Base-by-base conservation (phyloP, 2,329 filamentous ascomycete species). In the Sporothrix euskadiensis region DNA sequence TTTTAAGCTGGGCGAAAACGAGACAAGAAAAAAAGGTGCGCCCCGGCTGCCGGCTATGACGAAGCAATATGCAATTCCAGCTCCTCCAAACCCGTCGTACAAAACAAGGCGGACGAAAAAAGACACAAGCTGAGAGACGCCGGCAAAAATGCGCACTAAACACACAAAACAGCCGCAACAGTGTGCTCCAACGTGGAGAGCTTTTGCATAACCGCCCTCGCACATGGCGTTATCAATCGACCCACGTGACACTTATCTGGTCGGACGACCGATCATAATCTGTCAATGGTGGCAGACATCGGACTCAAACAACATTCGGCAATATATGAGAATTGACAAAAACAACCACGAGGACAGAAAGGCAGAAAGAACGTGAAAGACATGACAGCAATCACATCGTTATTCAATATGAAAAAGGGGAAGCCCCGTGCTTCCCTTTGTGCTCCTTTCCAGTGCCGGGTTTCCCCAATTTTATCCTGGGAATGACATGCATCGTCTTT, bases 181-280 rank as follows among this genome's bases (percentile, higher is more conserved):
- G 12, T 5, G 12, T 9, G 10, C 39, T 41, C 41, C 54, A 30
- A 9, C 54, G 54, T 39, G 57, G 57, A 35, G 57, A 61, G 32
- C 32, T 61, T 26, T 66, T 30, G 41, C 61, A 66, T 22, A 66
- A 47, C 39, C 26, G 61, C 12, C 56, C 39, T 19, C 61, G 47
- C n/a, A 26, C 39, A 66, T 47, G 22, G 39, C 39, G 61, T 66
- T 66, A 47, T 66, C 61, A 66, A n/a, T 30, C 61, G n/a, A 44
- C 61, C 4, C 61, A 66, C 39, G 61, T 47, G 61, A 66, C 39
- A 19, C 39, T 47, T 12, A n/a, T 66, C 44, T 30, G 12, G 22
- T 47, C 22, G 39, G 61, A 66, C 22, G 39, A 47, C 30, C 10
- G 57, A 8, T 10, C n/a, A 14, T 16, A 49, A 12, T 19, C 14